Percentiles rank a stretch among this genome's conserved stretches.
phyloP scores from a whole-genome alignment of 495 filamentous ascomycete genomes.

The Xeromyces bisporus region DNA sequence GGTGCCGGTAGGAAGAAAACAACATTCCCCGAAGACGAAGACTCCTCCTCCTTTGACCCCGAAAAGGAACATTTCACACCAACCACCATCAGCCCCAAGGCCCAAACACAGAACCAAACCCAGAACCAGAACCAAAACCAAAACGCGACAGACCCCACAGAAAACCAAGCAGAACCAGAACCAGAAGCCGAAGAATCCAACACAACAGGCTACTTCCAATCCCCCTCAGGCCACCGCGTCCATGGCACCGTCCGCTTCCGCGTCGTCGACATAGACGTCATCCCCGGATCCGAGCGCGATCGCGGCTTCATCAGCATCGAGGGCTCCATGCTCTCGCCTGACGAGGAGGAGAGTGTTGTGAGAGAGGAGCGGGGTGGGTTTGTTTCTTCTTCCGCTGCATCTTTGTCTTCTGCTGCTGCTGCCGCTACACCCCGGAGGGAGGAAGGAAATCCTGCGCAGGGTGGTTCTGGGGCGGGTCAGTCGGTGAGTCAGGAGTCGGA shows the following conservation, averaged over 20 bases:
- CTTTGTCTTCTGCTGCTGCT: too few species aligned
- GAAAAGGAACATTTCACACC: slow-evolving; percentile 30
- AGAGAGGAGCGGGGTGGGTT: slow-evolving; percentile 22
- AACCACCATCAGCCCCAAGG: too few species aligned
- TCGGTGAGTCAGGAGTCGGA: too few species aligned
- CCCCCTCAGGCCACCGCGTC: slow-evolving; percentile 43
- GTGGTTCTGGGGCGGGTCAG: too few species aligned
- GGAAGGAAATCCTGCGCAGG: too few species aligned
- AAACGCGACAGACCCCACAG: background rate
- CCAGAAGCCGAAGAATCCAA: slow-evolving; percentile 20
- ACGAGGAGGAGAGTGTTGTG: slow-evolving; percentile 26
- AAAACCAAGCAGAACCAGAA: background rate
- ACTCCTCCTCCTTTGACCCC: slow-evolving; percentile 18
- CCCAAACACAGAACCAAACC: too few species aligned
- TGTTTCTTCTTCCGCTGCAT: slow-evolving; percentile 2
- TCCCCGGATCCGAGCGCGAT: slow-evolving; percentile 37
- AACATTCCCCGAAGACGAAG: slow-evolving; percentile 11
- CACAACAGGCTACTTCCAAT: slow-evolving; percentile 41
- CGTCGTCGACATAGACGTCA: slow-evolving; percentile 46
- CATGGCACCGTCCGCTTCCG: slow-evolving; percentile 43
- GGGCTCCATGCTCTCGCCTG: slow-evolving; percentile 42
- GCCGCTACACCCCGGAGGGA: too few species aligned
- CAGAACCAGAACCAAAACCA: background rate
- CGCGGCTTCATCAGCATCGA: slow-evolving; percentile 50
- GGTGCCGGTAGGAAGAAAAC: slow-evolving; percentile 3